Evolutionary conservation across 192 early-diverging fungal species (phyloP).

Genomic region (Coemansia sp.): DNA sequence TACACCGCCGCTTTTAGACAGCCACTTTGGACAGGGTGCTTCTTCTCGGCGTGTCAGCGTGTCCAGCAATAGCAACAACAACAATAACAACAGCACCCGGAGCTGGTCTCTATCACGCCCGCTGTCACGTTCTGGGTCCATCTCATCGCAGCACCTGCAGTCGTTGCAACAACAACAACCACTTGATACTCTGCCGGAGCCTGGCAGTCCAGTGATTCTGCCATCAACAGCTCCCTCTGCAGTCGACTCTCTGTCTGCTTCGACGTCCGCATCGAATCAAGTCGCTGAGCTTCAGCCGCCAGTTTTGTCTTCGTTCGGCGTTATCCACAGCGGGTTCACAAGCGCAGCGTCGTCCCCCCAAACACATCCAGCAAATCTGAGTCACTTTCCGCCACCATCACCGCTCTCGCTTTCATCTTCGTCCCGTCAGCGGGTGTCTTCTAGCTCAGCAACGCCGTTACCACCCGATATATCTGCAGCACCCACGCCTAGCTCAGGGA

Average conservation of each 20-base stretch:
- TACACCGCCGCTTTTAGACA: slow-evolving; percentile 38
- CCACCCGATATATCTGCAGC: slow-evolving; percentile 14
- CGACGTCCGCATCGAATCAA: slow-evolving; percentile 1
- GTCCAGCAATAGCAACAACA: slow-evolving; percentile 13
- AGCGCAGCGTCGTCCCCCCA: slow-evolving; percentile 26
- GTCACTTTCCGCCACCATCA: slow-evolving; percentile 35
- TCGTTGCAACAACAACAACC: slow-evolving; percentile 16
- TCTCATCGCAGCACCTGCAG: slow-evolving; percentile 22
- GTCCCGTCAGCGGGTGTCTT: slow-evolving; percentile 21
- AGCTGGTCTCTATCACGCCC: slow-evolving; percentile 46
- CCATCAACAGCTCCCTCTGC: slow-evolving; percentile 3
- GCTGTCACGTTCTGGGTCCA: slow-evolving; percentile 32
- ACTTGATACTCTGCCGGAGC: neutral
- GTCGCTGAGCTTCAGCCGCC: slow-evolving; percentile 1
- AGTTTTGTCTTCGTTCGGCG: slow-evolving; percentile 2
- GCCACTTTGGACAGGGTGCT: slow-evolving; percentile 18
- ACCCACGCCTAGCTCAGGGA: slow-evolving; percentile 21
- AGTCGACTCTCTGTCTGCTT: neutral
- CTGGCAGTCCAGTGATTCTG: neutral
- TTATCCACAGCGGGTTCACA: slow-evolving; percentile 24
- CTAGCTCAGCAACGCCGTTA: slow-evolving; percentile 18
- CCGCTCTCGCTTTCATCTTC: slow-evolving; percentile 24
- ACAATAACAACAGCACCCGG: slow-evolving; percentile 8
- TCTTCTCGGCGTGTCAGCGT: slow-evolving; percentile 45
- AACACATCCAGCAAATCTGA: slow-evolving; percentile 4